Base-by-base conservation (phyloP, 768 basidiomycete species). In the Leccinum truebloodii region DNA sequence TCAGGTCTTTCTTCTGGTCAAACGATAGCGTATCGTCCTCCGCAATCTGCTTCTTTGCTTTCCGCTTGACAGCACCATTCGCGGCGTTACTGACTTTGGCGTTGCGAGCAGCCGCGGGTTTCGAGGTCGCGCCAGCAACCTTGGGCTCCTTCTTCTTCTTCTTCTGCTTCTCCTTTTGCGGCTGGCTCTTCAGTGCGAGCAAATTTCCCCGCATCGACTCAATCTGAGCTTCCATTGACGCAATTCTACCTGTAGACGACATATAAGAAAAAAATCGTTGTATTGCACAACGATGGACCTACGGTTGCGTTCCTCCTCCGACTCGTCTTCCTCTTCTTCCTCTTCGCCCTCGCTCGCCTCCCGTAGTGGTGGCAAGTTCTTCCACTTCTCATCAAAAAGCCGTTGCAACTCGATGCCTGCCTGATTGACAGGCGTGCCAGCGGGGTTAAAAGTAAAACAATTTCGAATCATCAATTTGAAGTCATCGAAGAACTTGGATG, bases 1-100 rank as follows among this genome's bases (percentile, higher is more conserved):
- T 96, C 58, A 99, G 79, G 71, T 98, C 94, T 76, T 97, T 95
- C 88, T 99, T 99, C 80, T 98, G 96, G 65, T 94, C 93, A 73
- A 96, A 92, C 55, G 92, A 90, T 39, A 98, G 81, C 2, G 89
- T 86, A 59, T 94, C 92, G 67, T 92, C 89, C 65, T 93, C 90
- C 10, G 83, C 76, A 49, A 86, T 73, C 41, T 80, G 79, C 72
- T 89, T 90, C 80, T 90, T 91, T 35, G 76, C 65, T 69, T 82
- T 85, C 65, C 79, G 77, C 76, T 86, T 87, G 77, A 86, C 86
- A 5, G 67, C 30, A 44, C 76, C 73, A 35, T 65, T 79, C 34
- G 67, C 69, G 18, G 79, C 68, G 14, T 78, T 72, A 7, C 78
- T 67, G 18, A 60, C 62, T 67, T 84, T 85, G 28, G 80, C 64